phyloP scores from a whole-genome alignment of 208 protist species.

The Naegleria gruberi region DNA sequence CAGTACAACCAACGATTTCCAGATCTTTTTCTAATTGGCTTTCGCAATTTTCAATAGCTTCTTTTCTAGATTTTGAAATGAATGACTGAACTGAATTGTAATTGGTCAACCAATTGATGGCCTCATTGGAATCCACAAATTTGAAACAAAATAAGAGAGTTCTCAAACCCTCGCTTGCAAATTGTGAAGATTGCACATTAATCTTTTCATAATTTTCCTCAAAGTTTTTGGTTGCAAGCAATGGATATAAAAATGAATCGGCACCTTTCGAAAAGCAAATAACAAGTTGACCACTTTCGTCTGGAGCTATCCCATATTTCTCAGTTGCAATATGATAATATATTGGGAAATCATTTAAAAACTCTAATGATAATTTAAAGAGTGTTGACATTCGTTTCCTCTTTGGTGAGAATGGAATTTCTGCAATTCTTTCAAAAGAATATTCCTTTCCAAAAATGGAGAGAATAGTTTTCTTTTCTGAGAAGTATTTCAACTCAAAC shows the following conservation, averaged over 20 bases:
- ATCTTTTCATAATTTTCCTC: conserved; percentile 40
- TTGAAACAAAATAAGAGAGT: conserved; percentile 62
- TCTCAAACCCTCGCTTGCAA: conserved; percentile 53
- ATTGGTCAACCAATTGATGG: conserved; percentile 53
- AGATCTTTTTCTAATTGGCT: conserved; percentile 66
- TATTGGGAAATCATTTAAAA: background rate
- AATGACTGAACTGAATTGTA: conserved; percentile 27
- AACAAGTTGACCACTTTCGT: conserved; percentile 41
- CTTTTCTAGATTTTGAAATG: conserved; percentile 27
- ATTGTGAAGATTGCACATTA: conserved; percentile 44
- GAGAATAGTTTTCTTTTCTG: background rate
- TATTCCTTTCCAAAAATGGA: conserved; percentile 19
- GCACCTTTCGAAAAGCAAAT: conserved; percentile 64
- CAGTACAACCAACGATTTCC: conserved; percentile 75
- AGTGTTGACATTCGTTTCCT: conserved; percentile 74
- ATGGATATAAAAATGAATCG: conserved; percentile 44
- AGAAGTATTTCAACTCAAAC: conserved; percentile 43
- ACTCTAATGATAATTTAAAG: background rate
- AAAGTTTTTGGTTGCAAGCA: conserved; percentile 34
- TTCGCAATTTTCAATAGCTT: conserved; percentile 53
- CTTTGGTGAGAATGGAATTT: conserved; percentile 62
- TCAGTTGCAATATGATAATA: background rate
- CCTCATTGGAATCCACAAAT: conserved; percentile 35
- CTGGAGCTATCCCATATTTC: background rate
- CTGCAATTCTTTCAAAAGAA: conserved; percentile 68